Percentiles rank a stretch among this genome's conserved stretches.
These are phyloP conservation scores for Silene coronaria DNA, from an alignment of 179 eudicot genomes.

Conservation along the genomic window DNA sequence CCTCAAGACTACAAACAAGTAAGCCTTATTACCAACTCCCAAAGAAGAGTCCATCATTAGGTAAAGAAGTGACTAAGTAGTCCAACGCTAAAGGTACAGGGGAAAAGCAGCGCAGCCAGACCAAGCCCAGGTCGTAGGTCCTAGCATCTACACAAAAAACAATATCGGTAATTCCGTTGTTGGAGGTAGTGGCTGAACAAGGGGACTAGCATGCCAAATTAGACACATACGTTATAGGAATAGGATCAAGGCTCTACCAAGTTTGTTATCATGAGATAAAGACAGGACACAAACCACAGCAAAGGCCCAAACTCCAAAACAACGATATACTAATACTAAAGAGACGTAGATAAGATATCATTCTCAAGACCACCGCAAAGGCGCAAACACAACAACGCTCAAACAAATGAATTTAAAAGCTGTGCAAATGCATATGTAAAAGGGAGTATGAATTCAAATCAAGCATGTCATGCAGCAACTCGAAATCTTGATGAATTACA, in stretches of 20 bases:
- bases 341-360: not conserved
- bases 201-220: not conserved
- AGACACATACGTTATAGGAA: not conserved
- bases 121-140: not conserved
- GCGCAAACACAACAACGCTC: not conserved
- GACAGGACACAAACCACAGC: not conserved
- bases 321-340: not conserved
- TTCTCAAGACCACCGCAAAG: not conserved
- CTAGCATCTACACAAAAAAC: not conserved
- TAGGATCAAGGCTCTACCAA: not conserved
- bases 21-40: no score
- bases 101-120: not conserved
- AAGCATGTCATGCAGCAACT: not conserved
- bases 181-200: not conserved
- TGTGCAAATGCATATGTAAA: not conserved
- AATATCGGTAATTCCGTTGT: not conserved
- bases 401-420: not conserved
- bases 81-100: not conserved
- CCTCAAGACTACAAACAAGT: no score
- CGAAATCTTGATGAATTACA: conserved; percentile 10
- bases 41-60: not conserved
- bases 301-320: not conserved
- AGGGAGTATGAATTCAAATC: not conserved
- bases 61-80: not conserved
- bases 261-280: not conserved